phyloP scores from a whole-genome alignment of 1,284 basidiomycete genomes.

The Ustilago tritici region DNA sequence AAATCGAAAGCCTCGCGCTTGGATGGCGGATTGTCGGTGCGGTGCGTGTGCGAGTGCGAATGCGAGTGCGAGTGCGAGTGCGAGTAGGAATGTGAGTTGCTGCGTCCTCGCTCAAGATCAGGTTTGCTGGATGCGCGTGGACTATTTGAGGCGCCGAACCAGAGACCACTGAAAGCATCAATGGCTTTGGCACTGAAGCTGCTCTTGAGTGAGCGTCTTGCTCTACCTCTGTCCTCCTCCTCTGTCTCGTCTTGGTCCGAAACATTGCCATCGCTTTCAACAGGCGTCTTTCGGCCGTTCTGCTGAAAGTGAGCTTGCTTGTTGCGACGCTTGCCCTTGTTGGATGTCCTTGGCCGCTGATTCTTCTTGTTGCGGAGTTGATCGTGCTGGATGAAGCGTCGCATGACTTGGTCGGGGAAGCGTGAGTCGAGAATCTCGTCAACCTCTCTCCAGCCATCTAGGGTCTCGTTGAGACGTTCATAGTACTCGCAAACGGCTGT shows the following conservation, averaged over 20 bases:
- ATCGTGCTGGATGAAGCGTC: conserved; percentile 52
- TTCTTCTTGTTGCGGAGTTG: conserved; percentile 19
- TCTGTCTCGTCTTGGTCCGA: conserved; percentile 59
- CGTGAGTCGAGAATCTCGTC: conserved; percentile 68
- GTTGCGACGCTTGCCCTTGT: conserved; percentile 33
- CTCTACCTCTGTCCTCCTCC: conserved; percentile 36
- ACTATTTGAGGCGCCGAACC: conserved; percentile 45
- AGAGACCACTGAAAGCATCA: conserved; percentile 53
- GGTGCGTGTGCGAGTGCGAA: not conserved
- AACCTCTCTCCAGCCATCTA: conserved; percentile 67
- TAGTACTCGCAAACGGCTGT: conserved; percentile 59
- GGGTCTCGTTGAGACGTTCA: conserved; percentile 60
- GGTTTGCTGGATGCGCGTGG: conserved; percentile 23
- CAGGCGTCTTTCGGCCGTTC: conserved; percentile 15
- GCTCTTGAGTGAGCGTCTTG: conserved; percentile 33
- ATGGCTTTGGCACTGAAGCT: conserved; percentile 57
- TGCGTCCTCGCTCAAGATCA: conserved; percentile 36
- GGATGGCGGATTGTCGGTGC: conserved; percentile 3
- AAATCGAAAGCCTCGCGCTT: conserved; percentile 33
- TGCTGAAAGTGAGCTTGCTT: conserved; percentile 7
- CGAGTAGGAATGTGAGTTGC: not conserved
- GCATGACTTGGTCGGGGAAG: conserved; percentile 67
- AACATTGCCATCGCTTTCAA: conserved; percentile 52
- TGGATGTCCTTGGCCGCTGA: conserved; percentile 17
- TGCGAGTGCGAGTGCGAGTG: not conserved